These are phyloP conservation scores for Dendrothele bispora DNA, from an alignment of 768 basidiomycete species.

Conservation along the genomic window DNA sequence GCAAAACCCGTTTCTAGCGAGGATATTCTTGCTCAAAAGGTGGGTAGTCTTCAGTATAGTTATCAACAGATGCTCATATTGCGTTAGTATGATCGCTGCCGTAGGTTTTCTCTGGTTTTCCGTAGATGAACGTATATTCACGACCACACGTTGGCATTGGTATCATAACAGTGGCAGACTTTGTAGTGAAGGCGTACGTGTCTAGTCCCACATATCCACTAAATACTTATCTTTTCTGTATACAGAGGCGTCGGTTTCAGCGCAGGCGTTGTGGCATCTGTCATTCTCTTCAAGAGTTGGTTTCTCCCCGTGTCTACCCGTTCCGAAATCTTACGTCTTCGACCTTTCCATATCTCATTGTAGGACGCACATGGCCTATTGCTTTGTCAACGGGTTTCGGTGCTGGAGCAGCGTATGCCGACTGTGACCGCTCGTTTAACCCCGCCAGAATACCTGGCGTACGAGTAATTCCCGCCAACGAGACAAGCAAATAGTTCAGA, in stretches of 20 bases:
- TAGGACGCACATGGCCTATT: slow-evolving; percentile 93
- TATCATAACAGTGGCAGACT: slow-evolving; percentile 62
- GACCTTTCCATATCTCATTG: slow-evolving; percentile 26
- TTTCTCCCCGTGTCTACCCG: slow-evolving; percentile 20
- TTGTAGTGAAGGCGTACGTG: slow-evolving; percentile 83
- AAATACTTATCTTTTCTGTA: slow-evolving; percentile 11
- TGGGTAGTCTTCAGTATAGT: slow-evolving; percentile 25
- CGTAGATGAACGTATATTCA: slow-evolving; percentile 9
- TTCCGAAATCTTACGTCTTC: slow-evolving; percentile 1
- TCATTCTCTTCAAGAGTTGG: slow-evolving; percentile 89
- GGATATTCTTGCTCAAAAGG: slow-evolving; percentile 89
- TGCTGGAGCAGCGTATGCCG: slow-evolving; percentile 82
- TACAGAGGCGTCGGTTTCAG: slow-evolving; percentile 85
- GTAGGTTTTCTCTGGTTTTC: slow-evolving; percentile 50
- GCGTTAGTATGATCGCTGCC: slow-evolving; percentile 78
- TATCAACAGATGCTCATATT: neutral
- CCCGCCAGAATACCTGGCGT: slow-evolving; percentile 86
- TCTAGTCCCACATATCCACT: neutral
- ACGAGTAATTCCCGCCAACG: slow-evolving; percentile 55
- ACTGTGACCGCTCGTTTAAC: slow-evolving; percentile 94
- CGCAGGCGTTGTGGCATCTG: slow-evolving; percentile 84
- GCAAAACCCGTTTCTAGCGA: slow-evolving; percentile 79
- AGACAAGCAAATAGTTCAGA: slow-evolving; percentile 23
- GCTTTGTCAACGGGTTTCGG: slow-evolving; percentile 86
- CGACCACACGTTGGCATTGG: slow-evolving; percentile 3